Percentiles rank a stretch among this genome's conserved stretches.
Conservation (phyloP, 768 basidiomycete genomes). For the Mrakia blollopis region DNA sequence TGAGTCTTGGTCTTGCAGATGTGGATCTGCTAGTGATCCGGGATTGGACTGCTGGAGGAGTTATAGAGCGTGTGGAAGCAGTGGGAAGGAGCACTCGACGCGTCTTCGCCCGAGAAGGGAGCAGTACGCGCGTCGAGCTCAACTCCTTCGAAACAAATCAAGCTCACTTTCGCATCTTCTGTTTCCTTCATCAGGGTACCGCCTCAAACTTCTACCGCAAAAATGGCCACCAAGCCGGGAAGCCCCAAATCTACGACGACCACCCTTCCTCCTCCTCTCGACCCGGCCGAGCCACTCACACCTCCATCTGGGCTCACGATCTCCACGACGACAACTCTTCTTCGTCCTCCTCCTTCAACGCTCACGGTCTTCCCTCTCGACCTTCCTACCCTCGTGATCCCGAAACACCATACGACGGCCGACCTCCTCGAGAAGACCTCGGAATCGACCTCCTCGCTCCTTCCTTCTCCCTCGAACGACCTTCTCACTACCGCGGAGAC, state of each 20-base stretch:
- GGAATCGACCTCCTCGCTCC: conserved; percentile 5
- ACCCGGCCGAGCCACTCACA: not conserved
- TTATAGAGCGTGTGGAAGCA: not conserved
- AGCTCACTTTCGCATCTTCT: not conserved
- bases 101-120: too few relatives aligned
- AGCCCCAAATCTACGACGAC: not conserved
- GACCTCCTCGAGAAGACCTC: too few relatives aligned
- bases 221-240: not conserved
- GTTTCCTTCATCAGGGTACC: not conserved
- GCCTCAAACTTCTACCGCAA: conserved; percentile 9
- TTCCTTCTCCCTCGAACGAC: conserved; percentile 13
- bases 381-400: not conserved
- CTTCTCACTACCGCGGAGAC: not conserved
- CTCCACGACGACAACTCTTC: not conserved
- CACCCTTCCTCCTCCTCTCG: not conserved
- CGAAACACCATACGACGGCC: not conserved
- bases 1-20: not conserved
- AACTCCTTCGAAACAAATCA: not conserved
- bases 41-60: too few relatives aligned
- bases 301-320: not conserved
- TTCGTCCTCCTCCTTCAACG: not conserved
- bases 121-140: too few relatives aligned
- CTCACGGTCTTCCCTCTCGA: not conserved
- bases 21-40: not conserved
- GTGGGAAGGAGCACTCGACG: too few relatives aligned